phyloP scores from a whole-genome alignment of 2,329 filamentous ascomycete species.

The Fusarium buharicum region DNA sequence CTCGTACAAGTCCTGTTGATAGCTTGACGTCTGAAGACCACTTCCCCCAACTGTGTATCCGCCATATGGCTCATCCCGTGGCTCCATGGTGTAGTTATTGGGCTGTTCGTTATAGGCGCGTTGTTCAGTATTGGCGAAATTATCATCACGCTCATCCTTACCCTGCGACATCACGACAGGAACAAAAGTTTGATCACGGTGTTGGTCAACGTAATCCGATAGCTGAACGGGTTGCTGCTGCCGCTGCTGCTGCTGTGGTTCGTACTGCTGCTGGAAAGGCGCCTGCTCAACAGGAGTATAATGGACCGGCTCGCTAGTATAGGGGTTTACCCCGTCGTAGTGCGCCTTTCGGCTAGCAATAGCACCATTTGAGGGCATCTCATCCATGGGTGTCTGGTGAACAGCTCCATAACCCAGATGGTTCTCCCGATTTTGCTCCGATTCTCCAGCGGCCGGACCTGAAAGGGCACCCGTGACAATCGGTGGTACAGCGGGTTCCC shows the following conservation, averaged over 20 bases:
- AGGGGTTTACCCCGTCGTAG: conserved; percentile 68
- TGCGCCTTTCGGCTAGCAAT: conserved; percentile 62
- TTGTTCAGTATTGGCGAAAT: conserved; percentile 16
- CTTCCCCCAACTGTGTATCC: conserved; percentile 14
- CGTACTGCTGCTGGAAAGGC: conserved; percentile 28
- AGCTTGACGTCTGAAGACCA: conserved; percentile 9
- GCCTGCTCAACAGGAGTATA: conserved; percentile 25
- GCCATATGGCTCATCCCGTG: conserved; percentile 15
- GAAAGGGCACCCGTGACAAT: conserved; percentile 68
- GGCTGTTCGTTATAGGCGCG: conserved; percentile 14
- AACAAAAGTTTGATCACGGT: conserved; percentile 31
- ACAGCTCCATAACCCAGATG: conserved; percentile 58
- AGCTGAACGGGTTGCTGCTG: conserved; percentile 31
- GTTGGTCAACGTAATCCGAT: conserved; percentile 29
- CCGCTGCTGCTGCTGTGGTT: conserved; percentile 19
- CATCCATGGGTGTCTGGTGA: conserved; percentile 57
- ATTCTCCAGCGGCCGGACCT: conserved; percentile 43
- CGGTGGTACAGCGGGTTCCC: conserved; percentile 68
- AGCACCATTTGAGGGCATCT: conserved; percentile 62
- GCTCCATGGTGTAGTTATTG: conserved; percentile 18
- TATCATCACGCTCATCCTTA: conserved; percentile 23
- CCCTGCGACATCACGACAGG: conserved; percentile 37
- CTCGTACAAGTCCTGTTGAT: conserved; percentile 22
- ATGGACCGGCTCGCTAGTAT: conserved; percentile 59
- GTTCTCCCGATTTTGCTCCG: conserved; percentile 49